phyloP scores from a whole-genome alignment of 768 basidiomycete species.

The Suillus variegatus region DNA sequence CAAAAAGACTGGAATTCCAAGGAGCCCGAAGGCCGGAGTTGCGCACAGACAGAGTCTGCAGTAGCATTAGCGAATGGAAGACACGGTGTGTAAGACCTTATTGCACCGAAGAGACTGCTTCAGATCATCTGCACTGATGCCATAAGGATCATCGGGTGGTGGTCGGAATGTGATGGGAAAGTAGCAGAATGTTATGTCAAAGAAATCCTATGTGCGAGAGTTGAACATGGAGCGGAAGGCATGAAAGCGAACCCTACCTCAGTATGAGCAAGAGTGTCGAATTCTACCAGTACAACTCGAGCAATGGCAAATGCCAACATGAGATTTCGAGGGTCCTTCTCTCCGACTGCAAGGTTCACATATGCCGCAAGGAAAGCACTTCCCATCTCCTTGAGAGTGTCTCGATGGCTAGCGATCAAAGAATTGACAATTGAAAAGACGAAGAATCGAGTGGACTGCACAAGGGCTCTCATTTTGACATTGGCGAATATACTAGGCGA shows the following conservation, averaged over 20 bases:
- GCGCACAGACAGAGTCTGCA: constrained; percentile 70
- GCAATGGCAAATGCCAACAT: constrained; percentile 87
- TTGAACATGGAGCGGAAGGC: not conserved
- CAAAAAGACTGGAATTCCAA: constrained; percentile 85
- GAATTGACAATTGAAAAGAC: constrained; percentile 84
- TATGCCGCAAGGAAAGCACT: constrained; percentile 76
- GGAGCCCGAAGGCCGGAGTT: constrained; percentile 77
- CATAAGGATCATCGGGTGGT: constrained; percentile 91
- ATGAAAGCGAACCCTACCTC: constrained; percentile 57
- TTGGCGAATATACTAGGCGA: constrained; percentile 65
- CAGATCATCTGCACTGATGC: constrained; percentile 87
- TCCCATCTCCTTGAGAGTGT: constrained; percentile 73
- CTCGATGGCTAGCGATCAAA: constrained; percentile 34
- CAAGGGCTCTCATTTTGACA: constrained; percentile 79
- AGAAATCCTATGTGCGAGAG: constrained; percentile 63
- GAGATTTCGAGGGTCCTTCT: constrained; percentile 96
- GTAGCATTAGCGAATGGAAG: not conserved
- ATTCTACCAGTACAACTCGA: constrained; percentile 84
- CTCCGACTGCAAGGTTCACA: constrained; percentile 82
- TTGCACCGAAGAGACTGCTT: constrained; percentile 66
- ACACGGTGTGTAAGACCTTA: not conserved
- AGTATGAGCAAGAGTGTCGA: constrained; percentile 70
- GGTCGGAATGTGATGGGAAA: constrained; percentile 98
- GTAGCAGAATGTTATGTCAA: constrained; percentile 96
- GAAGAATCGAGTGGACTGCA: constrained; percentile 78